Base-by-base conservation (phyloP, 495 filamentous ascomycete genomes). In the Lophiostoma macrostomum region DNA sequence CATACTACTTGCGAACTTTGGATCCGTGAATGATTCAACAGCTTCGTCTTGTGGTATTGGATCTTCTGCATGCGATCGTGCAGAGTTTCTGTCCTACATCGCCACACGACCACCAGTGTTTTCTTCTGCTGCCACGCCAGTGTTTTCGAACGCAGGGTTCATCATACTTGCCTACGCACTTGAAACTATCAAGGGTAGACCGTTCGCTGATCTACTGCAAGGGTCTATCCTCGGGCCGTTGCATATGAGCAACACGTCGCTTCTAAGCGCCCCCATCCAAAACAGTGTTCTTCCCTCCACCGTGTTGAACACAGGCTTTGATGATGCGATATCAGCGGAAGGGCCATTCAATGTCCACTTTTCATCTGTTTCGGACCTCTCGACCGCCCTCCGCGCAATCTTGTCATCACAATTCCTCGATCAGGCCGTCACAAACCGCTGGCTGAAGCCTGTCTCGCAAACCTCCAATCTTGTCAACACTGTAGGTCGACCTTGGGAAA, bases 391-490 rank as follows among this genome's bases (percentile, higher is more conserved):
- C 13, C 73, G 73, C 58, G 71, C 74, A 6, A 74, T 79, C 8
- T 64, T 80, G 1, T 70, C 73, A 64, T 73, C 74, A 2, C 69
- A 66, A 60, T 53, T 74, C 65, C 68, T 71, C 35, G 62, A 42
- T 36, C 66, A 40, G 46, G 63, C 29, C 63, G 68, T 20, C 61
- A 79, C 60, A 14, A 66, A 59, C 23, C 72, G 60, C 50, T 74
- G 69, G 69, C 56, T 74, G 50, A 73, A 79, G 56, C 79, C 78
- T 0, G 68, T 70, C 5, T 70, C 78, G 44, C 65, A 70, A 18
- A 79, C 78, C 49, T 76, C 74, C 51, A 74, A 75, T 48, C 66
- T 71, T 0, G 69, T 65, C 14, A 74, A 78, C 55, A 48, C 72
- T 0, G 41, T 80, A 16, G 79, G 78, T 14, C 42, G 54, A 4